These are phyloP conservation scores for Leccinum pachyderme DNA, from an alignment of 1,284 basidiomycete genomes.

Conservation along the genomic window DNA sequence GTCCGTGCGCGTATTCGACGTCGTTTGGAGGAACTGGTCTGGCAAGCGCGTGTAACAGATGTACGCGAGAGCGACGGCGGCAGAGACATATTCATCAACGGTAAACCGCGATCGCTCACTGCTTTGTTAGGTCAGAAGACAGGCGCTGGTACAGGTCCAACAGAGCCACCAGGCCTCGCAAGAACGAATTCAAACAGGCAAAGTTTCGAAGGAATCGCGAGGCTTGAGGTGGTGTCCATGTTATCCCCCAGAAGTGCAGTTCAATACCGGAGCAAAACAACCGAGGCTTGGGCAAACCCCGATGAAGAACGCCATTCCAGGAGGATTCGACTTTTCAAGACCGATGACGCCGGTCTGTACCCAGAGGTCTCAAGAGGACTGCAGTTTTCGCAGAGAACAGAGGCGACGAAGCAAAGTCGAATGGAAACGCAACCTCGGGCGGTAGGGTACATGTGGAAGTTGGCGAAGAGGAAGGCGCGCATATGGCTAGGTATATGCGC, in stretches of 20 bases:
- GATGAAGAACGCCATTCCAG: conserved; percentile 11
- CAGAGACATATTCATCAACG: conserved; percentile 3
- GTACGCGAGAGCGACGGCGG: conserved; percentile 5
- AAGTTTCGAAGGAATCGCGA: conserved; percentile 24
- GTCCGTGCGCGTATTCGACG: conserved; percentile 48
- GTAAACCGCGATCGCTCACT: conserved; percentile 21
- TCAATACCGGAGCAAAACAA: conserved; percentile 2
- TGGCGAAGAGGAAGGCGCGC: conserved; percentile 5
- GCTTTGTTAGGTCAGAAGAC: conserved; percentile 24
- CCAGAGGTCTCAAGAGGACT: conserved; percentile 13
- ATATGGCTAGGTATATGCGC: conserved; percentile 27
- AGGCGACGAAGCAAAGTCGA: conserved; percentile 2
- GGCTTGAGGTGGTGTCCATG: conserved; percentile 22
- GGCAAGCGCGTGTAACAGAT: conserved; percentile 20
- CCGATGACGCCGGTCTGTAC: conserved; percentile 22
- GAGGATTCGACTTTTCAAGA: conserved; percentile 13
- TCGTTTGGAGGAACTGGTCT: conserved; percentile 10
- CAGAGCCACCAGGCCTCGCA: conserved; percentile 8
- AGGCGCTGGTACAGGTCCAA: conserved; percentile 1
- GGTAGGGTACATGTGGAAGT: conserved; percentile 3
- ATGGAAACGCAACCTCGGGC: background rate
- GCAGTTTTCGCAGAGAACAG: conserved; percentile 2
- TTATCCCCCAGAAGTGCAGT: conserved; percentile 14
- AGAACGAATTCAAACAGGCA: conserved; percentile 13
- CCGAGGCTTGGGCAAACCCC: conserved; percentile 18